A percentile compares a stretch with the other conserved stretches of the same genome.
phyloP scores from a whole-genome alignment of 2,329 filamentous ascomycete species.

The Penicillium sp. region DNA sequence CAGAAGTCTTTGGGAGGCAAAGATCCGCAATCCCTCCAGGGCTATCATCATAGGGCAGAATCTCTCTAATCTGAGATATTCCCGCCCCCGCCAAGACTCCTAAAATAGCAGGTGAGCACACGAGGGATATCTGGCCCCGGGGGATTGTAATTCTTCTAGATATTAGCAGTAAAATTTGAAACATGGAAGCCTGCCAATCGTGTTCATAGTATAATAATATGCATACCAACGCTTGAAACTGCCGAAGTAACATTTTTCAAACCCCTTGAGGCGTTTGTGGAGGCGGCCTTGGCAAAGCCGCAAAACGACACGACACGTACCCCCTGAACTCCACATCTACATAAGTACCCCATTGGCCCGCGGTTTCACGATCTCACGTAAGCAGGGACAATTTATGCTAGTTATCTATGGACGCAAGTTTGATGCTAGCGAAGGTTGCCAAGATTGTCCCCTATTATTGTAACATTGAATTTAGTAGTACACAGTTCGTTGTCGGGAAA shows the following conservation, averaged over 20 bases:
- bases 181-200: neutral
- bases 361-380: neutral
- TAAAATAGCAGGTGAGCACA: conserved; percentile 2
- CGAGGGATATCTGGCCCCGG: neutral
- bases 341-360: neutral
- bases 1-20: neutral
- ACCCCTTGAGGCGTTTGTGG: neutral
- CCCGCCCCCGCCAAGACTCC: neutral
- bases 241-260: neutral
- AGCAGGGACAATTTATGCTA: neutral
- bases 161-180: neutral
- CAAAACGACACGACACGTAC: neutral
- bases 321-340: neutral
- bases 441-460: too few relatives aligned
- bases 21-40: neutral
- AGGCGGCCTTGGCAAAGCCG: neutral
- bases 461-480: too few relatives aligned
- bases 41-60: neutral
- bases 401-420: neutral
- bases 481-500: too few relatives aligned
- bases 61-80: neutral
- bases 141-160: neutral
- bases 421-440: too few relatives aligned
- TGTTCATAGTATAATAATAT: neutral
- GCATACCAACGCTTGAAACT: neutral